Percentiles rank a stretch among this genome's conserved stretches.
phyloP scores from a whole-genome alignment of 2,329 filamentous ascomycete genomes.

The Colletotrichum incanum region DNA sequence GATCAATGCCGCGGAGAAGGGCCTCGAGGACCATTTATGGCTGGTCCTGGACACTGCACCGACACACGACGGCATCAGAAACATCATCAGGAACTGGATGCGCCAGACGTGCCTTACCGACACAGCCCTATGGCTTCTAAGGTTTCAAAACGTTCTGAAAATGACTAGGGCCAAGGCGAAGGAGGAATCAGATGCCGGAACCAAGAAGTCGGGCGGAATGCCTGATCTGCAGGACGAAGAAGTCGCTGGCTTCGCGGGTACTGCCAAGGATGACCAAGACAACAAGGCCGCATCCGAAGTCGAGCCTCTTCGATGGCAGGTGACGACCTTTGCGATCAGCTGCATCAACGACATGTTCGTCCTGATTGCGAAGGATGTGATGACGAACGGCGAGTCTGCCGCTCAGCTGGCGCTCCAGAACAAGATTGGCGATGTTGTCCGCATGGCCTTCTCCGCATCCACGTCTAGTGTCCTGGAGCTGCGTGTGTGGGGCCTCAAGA shows the following conservation, averaged over 20 bases:
- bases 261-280: slow-evolving; percentile 67
- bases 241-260: slow-evolving; percentile 90
- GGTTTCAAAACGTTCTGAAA: slow-evolving; percentile 89
- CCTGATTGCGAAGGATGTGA: slow-evolving; percentile 83
- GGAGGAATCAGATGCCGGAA: slow-evolving; percentile 63
- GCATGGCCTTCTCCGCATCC: slow-evolving; percentile 97
- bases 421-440: slow-evolving; percentile 91
- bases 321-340: slow-evolving; percentile 92
- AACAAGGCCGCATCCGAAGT: slow-evolving; percentile 74
- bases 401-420: slow-evolving; percentile 86
- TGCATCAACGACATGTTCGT: slow-evolving; percentile 87
- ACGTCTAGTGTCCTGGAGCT: slow-evolving; percentile 93
- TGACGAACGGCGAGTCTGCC: slow-evolving; percentile 82
- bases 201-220: slow-evolving; percentile 63
- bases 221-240: slow-evolving; percentile 96
- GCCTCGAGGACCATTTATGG: slow-evolving; percentile 94
- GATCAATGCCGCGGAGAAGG: slow-evolving; percentile 79
- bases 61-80: slow-evolving; percentile 84
- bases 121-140: slow-evolving; percentile 87
- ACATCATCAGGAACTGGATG: slow-evolving; percentile 93
- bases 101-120: slow-evolving; percentile 88
- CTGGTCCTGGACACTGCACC: slow-evolving; percentile 85
- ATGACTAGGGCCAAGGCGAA: slow-evolving; percentile 83
- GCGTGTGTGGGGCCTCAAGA: slow-evolving; percentile 91
- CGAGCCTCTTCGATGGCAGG: slow-evolving; percentile 95